Evolutionary conservation across 2,329 filamentous ascomycete genomes (phyloP), one percentile per base, ranked within the genome.

Genomic region (Anisogramma anomala): DNA sequence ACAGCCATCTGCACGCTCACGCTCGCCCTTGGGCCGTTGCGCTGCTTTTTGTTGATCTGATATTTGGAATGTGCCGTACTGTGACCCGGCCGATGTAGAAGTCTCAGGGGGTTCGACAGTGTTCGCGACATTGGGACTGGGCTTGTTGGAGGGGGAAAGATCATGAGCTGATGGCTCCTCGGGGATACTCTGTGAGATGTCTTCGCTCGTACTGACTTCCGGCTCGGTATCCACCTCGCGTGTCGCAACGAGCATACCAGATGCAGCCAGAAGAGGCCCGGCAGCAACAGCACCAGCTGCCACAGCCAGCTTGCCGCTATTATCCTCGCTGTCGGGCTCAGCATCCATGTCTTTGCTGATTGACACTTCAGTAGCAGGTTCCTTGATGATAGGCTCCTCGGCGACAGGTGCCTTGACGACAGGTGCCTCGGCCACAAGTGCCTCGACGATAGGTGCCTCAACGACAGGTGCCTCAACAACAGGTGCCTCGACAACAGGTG

Each of bases 101-200:
- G 25, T 41, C 37, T 44, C 36, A 41, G 41, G 36, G 35, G 41
- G 39, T 33, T 40, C 45, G 39, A 44, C 45, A 44, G 41, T 44
- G 41, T 38, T 47, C 31, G 45, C 45, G 41, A 42, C 41, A 47
- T 44, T 34, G 34, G 40, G 41, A 41, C 28, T 30, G 32, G 37
- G 41, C 31, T 37, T 32, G 27, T 13, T 13, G 31, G 31, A 28
- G 18, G 35, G 41, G 37, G 41, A 34, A 9, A 47, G 45, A 39
- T 47, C 45, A 41, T 47, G 45, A 41, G 45, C 41, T 20, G 45
- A 44, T 44, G 38, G 41, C 45, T 41, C 45, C 31, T 33, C 36
- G 20, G 41, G 45, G n/a, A 41, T 41, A 47, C 45, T 23, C 30
- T 41, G 33, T 38, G 41, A 40, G 18, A 44, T 39, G 25, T 44